Evolutionary conservation across 2,329 filamentous ascomycete species (phyloP), one percentile per base, ranked within the genome.

Genomic region (Botryotinia calthae): DNA sequence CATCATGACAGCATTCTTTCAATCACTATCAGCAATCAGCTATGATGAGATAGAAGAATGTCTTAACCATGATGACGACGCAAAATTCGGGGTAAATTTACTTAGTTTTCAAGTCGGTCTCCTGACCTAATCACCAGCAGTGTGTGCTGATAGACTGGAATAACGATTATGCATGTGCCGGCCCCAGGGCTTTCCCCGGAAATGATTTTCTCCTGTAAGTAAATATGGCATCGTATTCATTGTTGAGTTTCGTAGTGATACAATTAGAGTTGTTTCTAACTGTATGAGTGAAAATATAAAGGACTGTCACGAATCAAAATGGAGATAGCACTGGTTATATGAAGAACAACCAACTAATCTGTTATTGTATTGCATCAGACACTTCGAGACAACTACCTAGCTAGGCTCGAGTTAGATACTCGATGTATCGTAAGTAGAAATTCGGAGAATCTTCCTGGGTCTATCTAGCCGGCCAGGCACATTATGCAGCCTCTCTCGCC

Each of bases 71-170:
- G 28, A 20, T 67, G 51, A 58, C 48, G 51, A 61, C 31, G 28
- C 40, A 18, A 44, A n/a, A 58, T 22, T 54, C 51, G 63, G 63
- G 70, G 70, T 42, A 61, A 25, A 67, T 25, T 6, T 16, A 48
- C 22, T 56, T 59, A 22, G 22, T 25, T 67, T 6, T 42, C 14
- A 59, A 28, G 58, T 20, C 42, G 31, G 65, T 72, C 63, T 68
- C 48, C 54, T 68, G 70, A 68, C 63, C 10, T 51, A 31, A 58
- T 68, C 70, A 72, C 16, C 31, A 68, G 34, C 18, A 56, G 59
- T 28, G 28, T 34, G 56, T 48, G 40, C 31, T 14, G 44, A n/a
- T 18, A 25, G 44, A 37, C 37, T 40, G n/a, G 31, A 58, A 20
- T 54, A 46, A 46, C 40, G 16, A 31, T 44, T 46, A 67, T n/a